A percentile compares a stretch with the other conserved stretches of the same genome.
Evolutionary conservation across 768 basidiomycete genomes (phyloP).

Genomic region (Lepiota venenata): DNA sequence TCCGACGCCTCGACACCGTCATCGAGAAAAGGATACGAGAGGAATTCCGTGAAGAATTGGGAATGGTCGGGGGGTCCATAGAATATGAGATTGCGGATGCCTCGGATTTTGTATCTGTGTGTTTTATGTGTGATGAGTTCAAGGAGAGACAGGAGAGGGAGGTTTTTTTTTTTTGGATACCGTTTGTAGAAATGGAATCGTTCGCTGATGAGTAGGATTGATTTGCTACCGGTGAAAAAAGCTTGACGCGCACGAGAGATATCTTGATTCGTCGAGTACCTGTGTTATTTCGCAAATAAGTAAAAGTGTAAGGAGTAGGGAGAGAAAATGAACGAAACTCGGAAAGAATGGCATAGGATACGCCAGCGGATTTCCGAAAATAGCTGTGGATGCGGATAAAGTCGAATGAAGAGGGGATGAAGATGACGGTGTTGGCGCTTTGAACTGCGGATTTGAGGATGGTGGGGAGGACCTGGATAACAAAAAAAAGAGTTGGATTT

Average conservation of each 20-base stretch:
- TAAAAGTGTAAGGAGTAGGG: slow-evolving; percentile 29
- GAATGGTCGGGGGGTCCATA: slow-evolving; percentile 91
- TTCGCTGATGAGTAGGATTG: slow-evolving; percentile 89
- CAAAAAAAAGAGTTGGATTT: too few species aligned
- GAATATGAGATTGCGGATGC: slow-evolving; percentile 90
- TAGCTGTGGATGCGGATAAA: slow-evolving; percentile 90
- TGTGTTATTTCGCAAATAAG: slow-evolving; percentile 28
- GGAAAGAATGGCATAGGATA: slow-evolving; percentile 81
- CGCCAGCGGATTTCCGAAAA: slow-evolving; percentile 67
- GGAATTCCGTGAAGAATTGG: slow-evolving; percentile 87
- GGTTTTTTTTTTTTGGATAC: too few species aligned
- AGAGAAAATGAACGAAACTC: slow-evolving; percentile 56
- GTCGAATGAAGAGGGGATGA: slow-evolving; percentile 95
- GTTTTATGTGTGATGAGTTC: not conserved
- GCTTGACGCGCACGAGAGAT: slow-evolving; percentile 91
- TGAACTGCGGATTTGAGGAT: slow-evolving; percentile 92
- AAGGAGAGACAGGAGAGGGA: too few species aligned
- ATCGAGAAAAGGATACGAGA: slow-evolving; percentile 89
- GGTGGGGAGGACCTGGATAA: slow-evolving; percentile 70
- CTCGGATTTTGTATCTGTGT: slow-evolving; percentile 84
- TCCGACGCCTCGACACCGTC: slow-evolving; percentile 85
- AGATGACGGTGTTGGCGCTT: slow-evolving; percentile 82
- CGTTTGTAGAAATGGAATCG: slow-evolving; percentile 98
- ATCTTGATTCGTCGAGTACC: slow-evolving; percentile 91
- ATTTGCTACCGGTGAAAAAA: slow-evolving; percentile 85